These are phyloP conservation scores for Phascolomyces articulosus DNA, from an alignment of 371 early-diverging fungal genomes.

Conservation along the genomic window DNA sequence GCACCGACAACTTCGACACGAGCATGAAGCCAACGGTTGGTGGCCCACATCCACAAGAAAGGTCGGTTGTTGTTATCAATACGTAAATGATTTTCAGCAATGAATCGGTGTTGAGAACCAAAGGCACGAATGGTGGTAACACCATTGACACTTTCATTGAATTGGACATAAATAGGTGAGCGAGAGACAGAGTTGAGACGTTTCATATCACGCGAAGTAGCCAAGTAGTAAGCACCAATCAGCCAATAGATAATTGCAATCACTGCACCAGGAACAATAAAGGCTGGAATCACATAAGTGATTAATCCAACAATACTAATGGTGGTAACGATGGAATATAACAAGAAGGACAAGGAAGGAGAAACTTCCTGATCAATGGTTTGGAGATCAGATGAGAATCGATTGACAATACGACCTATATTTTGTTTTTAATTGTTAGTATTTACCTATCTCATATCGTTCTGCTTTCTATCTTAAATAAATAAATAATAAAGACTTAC, in stretches of 20 bases:
- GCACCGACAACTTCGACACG: conserved; percentile 79
- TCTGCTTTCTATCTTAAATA: no score
- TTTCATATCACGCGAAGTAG: conserved; percentile 85
- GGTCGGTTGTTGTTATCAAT: conserved; percentile 80
- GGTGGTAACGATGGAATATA: conserved; percentile 53
- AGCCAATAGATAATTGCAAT: conserved; percentile 52
- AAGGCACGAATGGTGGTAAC: conserved; percentile 83
- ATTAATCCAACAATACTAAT: conserved; percentile 49
- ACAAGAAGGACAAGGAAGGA: conserved; percentile 48
- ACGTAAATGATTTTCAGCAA: conserved; percentile 53
- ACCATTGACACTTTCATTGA: conserved; percentile 78
- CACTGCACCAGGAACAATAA: conserved; percentile 54
- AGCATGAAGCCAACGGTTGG: conserved; percentile 89
- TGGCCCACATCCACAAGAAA: conserved; percentile 82
- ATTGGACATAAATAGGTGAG: conserved; percentile 81
- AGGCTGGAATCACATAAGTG: conserved; percentile 50
- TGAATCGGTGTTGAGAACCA: conserved; percentile 63
- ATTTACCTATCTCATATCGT: no score
- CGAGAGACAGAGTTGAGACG: conserved; percentile 82
- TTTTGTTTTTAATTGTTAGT: no score
- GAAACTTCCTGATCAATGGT: conserved; percentile 68
- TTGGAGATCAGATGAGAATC: conserved; percentile 81
- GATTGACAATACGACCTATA: conserved; percentile 75
- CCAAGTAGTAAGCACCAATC: conserved; percentile 68
- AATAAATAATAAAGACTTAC: no score